These are phyloP conservation scores for Hibiscus trionum DNA, from an alignment of 345 rosid species.

Conservation along the genomic window DNA sequence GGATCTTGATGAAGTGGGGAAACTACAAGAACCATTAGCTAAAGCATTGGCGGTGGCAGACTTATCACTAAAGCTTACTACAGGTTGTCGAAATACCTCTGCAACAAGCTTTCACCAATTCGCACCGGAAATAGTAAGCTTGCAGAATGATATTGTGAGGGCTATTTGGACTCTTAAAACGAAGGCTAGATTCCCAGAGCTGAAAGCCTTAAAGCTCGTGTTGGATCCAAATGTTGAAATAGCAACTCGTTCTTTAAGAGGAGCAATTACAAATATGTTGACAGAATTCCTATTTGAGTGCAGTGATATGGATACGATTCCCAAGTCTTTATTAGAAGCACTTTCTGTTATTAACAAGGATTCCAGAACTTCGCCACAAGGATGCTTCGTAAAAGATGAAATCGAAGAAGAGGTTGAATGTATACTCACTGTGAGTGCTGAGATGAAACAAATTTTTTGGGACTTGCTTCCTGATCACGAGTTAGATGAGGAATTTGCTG, in stretches of 20 bases:
- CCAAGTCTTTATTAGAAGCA: constrained; percentile 48
- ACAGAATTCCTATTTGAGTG: constrained; percentile 69
- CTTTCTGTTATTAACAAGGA: constrained; percentile 52
- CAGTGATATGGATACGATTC: constrained; percentile 52
- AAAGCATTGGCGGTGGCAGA: constrained; percentile 64
- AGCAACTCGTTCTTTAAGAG: constrained; percentile 35
- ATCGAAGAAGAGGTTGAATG: constrained; percentile 63
- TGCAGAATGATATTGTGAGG: constrained; percentile 67
- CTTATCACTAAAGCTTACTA: constrained; percentile 42
- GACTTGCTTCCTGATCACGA: constrained; percentile 49
- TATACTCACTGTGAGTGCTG: constrained; percentile 65
- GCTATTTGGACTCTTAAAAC: constrained; percentile 50
- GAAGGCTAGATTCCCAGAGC: constrained; percentile 40
- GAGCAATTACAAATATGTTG: constrained; percentile 47
- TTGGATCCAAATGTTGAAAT: constrained; percentile 47
- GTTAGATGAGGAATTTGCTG: constrained; percentile 48
- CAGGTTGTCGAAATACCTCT: constrained; percentile 25
- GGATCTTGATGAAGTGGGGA: constrained; percentile 33
- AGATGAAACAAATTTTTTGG: constrained; percentile 52
- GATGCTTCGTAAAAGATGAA: constrained; percentile 32
- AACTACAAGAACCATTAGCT: constrained; percentile 52
- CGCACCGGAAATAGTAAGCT: constrained; percentile 40
- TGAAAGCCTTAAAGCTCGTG: constrained; percentile 44
- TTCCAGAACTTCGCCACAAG: constrained; percentile 20
- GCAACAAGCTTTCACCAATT: constrained; percentile 32